Evolutionary conservation across 495 filamentous ascomycete genomes (phyloP).

Genomic region (Penicillium dipodomyicola): DNA sequence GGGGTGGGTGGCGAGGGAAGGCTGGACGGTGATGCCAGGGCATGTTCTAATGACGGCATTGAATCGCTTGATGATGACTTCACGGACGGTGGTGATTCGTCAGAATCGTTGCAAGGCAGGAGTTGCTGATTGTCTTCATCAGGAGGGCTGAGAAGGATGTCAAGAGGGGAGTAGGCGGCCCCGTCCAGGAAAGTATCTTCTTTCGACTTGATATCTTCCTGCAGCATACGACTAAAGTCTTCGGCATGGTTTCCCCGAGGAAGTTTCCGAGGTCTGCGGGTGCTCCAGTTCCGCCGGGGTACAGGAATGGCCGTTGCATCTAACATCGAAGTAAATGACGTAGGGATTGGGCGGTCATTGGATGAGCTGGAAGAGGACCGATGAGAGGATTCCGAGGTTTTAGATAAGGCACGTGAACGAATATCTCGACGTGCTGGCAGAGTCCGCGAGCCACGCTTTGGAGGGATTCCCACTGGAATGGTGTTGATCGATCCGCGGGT

Average conservation of each 20-base stretch:
- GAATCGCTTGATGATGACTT: constrained; percentile 60
- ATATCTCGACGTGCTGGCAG: constrained; percentile 22
- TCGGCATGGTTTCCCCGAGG: constrained; percentile 46
- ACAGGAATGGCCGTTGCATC: constrained; percentile 47
- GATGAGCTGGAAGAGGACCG: constrained; percentile 36
- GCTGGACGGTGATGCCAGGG: constrained; percentile 48
- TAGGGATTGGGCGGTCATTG: constrained; percentile 34
- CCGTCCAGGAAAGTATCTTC: constrained; percentile 35
- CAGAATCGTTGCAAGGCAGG: constrained; percentile 36
- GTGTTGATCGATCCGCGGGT: constrained; percentile 22
- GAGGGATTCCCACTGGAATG: constrained; percentile 45
- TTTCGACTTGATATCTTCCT: constrained; percentile 37
- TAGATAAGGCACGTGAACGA: constrained; percentile 25
- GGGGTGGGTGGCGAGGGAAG: constrained; percentile 37
- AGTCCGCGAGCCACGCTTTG: constrained; percentile 34
- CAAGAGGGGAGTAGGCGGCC: constrained; percentile 35
- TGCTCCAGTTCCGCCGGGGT: constrained; percentile 35
- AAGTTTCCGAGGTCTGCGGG: constrained; percentile 35
- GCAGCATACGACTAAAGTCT: constrained; percentile 45
- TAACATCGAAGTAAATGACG: constrained; percentile 42
- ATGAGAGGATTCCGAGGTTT: constrained; percentile 23
- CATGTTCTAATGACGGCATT: constrained; percentile 59
- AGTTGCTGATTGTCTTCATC: constrained; percentile 40
- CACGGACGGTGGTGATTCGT: constrained; percentile 41
- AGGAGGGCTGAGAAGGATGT: constrained; percentile 48